phyloP scores from a whole-genome alignment of 345 rosid species.

The Odontarrhena argentea region DNA sequence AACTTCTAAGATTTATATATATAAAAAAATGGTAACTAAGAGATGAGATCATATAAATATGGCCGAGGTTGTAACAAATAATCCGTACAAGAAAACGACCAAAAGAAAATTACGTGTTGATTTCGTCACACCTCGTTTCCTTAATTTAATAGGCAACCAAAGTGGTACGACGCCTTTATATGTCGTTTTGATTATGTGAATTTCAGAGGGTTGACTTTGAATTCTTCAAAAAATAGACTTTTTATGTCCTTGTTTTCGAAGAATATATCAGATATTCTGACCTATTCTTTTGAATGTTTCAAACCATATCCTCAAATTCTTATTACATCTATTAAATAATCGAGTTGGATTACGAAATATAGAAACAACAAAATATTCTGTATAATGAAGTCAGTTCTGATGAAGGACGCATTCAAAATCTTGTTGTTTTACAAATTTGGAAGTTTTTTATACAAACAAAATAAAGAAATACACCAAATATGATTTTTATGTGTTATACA shows the following conservation, averaged over 20 bases:
- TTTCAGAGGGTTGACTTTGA: conserved; percentile 33
- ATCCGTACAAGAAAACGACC: conserved; percentile 22
- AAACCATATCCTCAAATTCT: conserved; percentile 17
- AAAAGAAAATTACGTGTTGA: conserved; percentile 5
- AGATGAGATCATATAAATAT: neutral
- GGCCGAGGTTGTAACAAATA: neutral
- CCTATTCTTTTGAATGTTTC: conserved; percentile 29
- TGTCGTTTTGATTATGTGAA: conserved; percentile 20
- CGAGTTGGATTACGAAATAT: conserved; percentile 7
- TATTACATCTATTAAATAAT: neutral
- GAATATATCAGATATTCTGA: neutral
- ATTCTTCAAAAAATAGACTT: conserved; percentile 15
- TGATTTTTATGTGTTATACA: too few species aligned
- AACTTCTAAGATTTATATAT: too few species aligned
- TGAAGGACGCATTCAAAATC: too few species aligned
- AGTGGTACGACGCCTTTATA: neutral
- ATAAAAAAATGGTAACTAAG: too few species aligned
- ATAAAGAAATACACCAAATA: too few species aligned
- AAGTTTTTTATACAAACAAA: too few species aligned
- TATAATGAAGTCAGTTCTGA: too few species aligned
- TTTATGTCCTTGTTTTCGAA: neutral
- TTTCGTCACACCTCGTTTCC: conserved; percentile 12
- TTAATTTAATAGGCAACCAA: neutral
- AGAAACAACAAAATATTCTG: neutral
- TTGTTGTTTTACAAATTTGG: too few species aligned